Evolutionary conservation across 1,284 basidiomycete species (phyloP).

Genomic region (Fomitopsis schrenkii): DNA sequence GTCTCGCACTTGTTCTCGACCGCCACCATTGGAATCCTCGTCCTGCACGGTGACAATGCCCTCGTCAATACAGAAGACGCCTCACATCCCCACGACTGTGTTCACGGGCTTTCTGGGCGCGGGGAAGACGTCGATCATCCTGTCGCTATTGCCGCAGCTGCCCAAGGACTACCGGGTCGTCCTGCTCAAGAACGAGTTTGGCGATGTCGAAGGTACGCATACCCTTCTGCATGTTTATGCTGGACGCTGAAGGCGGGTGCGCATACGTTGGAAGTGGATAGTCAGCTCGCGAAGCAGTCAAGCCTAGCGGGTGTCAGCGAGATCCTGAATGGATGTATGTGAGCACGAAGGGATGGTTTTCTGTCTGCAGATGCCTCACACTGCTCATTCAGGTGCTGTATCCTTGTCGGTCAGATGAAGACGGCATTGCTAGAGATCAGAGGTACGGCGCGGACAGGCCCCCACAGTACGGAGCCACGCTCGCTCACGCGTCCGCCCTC

Average conservation of each 20-base stretch:
- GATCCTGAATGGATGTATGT: slow-evolving; percentile 93
- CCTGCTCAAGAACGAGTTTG: slow-evolving; percentile 87
- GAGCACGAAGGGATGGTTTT: slow-evolving; percentile 17
- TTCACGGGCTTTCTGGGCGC: slow-evolving; percentile 81
- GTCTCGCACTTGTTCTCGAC: not conserved
- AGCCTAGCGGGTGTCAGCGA: slow-evolving; percentile 83
- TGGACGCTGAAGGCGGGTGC: not conserved
- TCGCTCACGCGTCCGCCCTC: not conserved
- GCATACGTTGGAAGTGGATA: slow-evolving; percentile 58
- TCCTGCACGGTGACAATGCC: not conserved
- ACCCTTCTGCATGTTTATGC: not conserved
- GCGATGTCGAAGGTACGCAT: slow-evolving; percentile 68
- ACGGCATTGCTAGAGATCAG: slow-evolving; percentile 82
- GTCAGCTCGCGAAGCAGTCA: slow-evolving; percentile 80
- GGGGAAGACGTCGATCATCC: slow-evolving; percentile 72
- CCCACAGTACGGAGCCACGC: not conserved
- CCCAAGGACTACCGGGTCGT: slow-evolving; percentile 83
- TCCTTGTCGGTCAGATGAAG: slow-evolving; percentile 90
- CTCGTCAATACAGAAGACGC: not conserved
- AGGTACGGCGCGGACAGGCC: slow-evolving; percentile 36
- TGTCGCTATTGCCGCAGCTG: slow-evolving; percentile 76
- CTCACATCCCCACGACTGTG: slow-evolving; percentile 74
- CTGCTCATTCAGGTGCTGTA: slow-evolving; percentile 65
- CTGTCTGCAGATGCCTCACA: too few relatives aligned
- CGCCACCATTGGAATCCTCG: not conserved